Base-by-base conservation (phyloP, 345 rosid species). In the Arabidopsis arenosa region DNA sequence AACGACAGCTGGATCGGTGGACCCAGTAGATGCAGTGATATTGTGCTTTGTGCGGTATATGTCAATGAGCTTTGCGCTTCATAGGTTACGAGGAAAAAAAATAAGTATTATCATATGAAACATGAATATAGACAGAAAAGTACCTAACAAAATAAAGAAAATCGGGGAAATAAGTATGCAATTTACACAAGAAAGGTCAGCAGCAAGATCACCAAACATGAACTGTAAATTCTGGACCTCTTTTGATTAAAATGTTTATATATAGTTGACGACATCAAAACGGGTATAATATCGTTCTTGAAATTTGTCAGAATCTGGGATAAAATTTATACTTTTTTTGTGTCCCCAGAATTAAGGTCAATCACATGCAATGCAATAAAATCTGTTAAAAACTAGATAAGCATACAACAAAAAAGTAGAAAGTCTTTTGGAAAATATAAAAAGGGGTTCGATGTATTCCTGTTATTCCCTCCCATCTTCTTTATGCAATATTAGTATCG, bases 1-100 rank as follows among this genome's bases (percentile, higher is more conserved):
- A 52, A 77, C 80, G 64, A 95, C 99, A 63, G 99, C 93, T 74
- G 94, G 90, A 83, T 95, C 99, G 70, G 74, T 88, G 79, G 87
- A 77, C 66, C 97, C 97, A 66, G 96, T 62, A 18, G 98, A 90
- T 17, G 90, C 89, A 83, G 84, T 90, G 78, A 95, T 92, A 72
- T 92, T 95, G 80, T 95, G 98, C 87, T 84, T 82, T 13, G 90
- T 86, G 17, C 98, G 90, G 60, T 90, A 94, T 69, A 72, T 73
- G 66, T 94, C 92, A 80, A 95, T 89, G 66, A 95, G 97, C 80
- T 93, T 95, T 56, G 98, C 87, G 79, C 98, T 95, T 85, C 64
- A 73, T 56, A 57, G 67, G 30, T 80, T 35, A 40, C 26, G 49
- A 53, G 49, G 30, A 28, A 54, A 15, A 8, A 51, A 54, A 26